Base-by-base conservation (phyloP, 148 eudicot species). In the Camellia granthamiana region DNA sequence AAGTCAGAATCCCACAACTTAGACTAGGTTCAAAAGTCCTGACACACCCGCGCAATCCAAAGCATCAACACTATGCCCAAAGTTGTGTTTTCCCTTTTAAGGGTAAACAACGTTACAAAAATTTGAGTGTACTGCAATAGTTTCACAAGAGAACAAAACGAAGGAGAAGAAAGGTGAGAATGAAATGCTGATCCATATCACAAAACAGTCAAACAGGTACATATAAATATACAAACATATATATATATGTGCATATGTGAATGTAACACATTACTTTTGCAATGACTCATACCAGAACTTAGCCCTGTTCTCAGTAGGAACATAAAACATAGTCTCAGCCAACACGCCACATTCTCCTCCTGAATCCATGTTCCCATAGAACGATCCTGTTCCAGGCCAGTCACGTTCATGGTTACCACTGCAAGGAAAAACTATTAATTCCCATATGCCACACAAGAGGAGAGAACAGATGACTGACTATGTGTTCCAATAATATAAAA, bases 391-490 rank as follows among this genome's bases (percentile, higher is more conserved):
- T n/a, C 86, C 83, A 0, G 97, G 97, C 93, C 92, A 90, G 82
- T 91, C 97, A 58, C 98, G 93, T 83, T 94, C 98, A 71, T 94
- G 98, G 85, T 94, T 94, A 7, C 98, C 97, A 71, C 98, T 94
- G 78, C 70, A 77, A 76, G 19, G 5, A 70, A 10, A 43, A 76
- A 55, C 18, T 62, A 6, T 5, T 41, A 61, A 41, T 74, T 66
- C 55, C 66, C 6, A 72, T 23, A 43, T 66, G 66, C 66, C 6
- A 72, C 46, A 43, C 16, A 54, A 12, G 23, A 74, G n/a, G 23
- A 74, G n/a, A 46, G 11, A 49, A 6, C n/a, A 23, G 44, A 55
- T 49, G 52, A 49, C 69, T 30, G 38, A 43, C 4, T 13, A n/a
- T 43, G 23, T 47, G 13, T 3, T 47, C 13, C 11, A 47, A 15